Evolutionary conservation across 2,329 filamentous ascomycete genomes (phyloP), one percentile per base, ranked within the genome.

Genomic region (Podosphaera xanthii): DNA sequence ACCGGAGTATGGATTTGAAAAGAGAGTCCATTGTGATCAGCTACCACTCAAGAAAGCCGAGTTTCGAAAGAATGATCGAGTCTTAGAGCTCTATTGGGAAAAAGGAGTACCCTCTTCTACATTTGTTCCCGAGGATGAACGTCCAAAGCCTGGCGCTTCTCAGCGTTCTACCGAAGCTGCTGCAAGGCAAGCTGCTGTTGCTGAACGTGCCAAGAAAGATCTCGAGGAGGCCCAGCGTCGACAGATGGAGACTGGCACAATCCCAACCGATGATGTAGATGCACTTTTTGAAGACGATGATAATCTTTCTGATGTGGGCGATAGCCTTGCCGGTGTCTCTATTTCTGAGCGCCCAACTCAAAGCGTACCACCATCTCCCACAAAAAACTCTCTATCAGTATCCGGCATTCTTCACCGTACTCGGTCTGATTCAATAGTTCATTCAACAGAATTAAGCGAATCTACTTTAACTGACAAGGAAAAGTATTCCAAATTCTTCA

Each of bases 11-110:
- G 92, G 92, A 64, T 97, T 98, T 65, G 92, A 98, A 77, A 98
- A 98, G 81, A 87, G 92, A 64, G 92, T 98, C 58, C 92, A 98
- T 73, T 98, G 92, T 70, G 92, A 98, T 69, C 92, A 98, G 75
- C 77, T 98, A 69, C 92, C 92, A 36, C 76, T 98, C 65, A 91
- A 97, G 80, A 98, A 98, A 77, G 92, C 92, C n/a, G 92, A 98
- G 70, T 98, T 92, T 73, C 83, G 94, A 72, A 97, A 97, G 77
- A 89, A 94, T 70, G 87, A 90, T 74, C 83, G 92, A 59, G 81
- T 97, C 36, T 78, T 98, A 54, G 92, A 98, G 73, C 79, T 98
- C 14, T 98, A 96, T 77, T 98, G 92, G 92, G 92, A 98, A 82
- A 98, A 97, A 80, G 92, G 92, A 54, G 89, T 97, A 6, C 88